phyloP scores from a whole-genome alignment of 768 basidiomycete species.

The Tulasnella sp. region DNA sequence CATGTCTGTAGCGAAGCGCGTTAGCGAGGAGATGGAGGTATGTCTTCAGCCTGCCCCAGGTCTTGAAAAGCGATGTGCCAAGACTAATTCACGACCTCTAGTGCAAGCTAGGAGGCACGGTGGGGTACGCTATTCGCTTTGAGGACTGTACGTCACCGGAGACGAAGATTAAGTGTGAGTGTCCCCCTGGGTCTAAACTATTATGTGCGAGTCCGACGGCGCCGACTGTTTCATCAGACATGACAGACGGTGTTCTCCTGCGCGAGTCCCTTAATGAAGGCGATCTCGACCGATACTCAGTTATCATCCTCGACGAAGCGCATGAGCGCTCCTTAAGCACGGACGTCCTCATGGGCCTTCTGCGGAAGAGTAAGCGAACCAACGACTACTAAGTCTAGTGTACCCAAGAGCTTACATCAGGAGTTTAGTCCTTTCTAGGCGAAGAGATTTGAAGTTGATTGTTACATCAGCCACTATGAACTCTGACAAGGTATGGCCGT shows the following conservation, averaged over 20 bases:
- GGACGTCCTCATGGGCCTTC: constrained; percentile 93
- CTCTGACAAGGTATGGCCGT: constrained; percentile 70
- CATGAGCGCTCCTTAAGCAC: constrained; percentile 97
- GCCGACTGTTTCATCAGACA: constrained; percentile 43
- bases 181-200: background rate
- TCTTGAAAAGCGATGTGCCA: background rate
- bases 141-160: constrained; percentile 92
- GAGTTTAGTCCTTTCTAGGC: constrained; percentile 77
- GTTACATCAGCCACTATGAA: constrained; percentile 99
- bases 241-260: constrained; percentile 98
- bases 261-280: constrained; percentile 97
- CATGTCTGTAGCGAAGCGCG: constrained; percentile 99
- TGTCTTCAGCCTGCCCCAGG: constrained; percentile 21
- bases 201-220: constrained; percentile 12
- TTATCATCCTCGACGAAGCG: constrained; percentile 97
- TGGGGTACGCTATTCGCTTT: constrained; percentile 97
- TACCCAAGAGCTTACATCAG: background rate
- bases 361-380: constrained; percentile 66
- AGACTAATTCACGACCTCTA: constrained; percentile 24
- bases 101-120: constrained; percentile 82
- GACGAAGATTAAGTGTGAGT: constrained; percentile 93
- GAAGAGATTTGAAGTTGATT: constrained; percentile 89
- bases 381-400: background rate
- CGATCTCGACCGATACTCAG: constrained; percentile 92
- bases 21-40: constrained; percentile 98